A percentile compares a stretch with the other conserved stretches of the same genome.
Evolutionary conservation across 2,329 filamentous ascomycete genomes (phyloP).

Genomic region (Pseudogymnoascus sp.): DNA sequence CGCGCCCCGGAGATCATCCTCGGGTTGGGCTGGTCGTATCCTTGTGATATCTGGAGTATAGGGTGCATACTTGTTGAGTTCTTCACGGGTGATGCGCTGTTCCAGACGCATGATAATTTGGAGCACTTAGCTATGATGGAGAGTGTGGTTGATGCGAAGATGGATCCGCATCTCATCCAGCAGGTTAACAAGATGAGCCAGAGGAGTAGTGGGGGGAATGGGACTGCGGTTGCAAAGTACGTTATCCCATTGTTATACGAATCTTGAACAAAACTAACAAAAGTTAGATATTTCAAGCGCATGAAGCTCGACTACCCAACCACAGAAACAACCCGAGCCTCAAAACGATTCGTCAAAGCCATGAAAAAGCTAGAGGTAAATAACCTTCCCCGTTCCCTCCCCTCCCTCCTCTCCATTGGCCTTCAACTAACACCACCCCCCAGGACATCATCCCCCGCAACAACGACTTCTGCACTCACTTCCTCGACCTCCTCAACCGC

Average conservation of each 20-base stretch:
- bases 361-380: slow-evolving; percentile 61
- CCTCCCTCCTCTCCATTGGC: too few relatives aligned
- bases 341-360: slow-evolving; percentile 60
- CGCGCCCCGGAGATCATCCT: slow-evolving; percentile 65
- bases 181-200: slow-evolving; percentile 50
- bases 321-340: slow-evolving; percentile 56
- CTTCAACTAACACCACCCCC: slow-evolving; percentile 22
- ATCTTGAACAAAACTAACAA: slow-evolving; percentile 21
- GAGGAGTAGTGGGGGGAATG: slow-evolving; percentile 37
- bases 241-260: slow-evolving; percentile 19
- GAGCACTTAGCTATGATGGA: slow-evolving; percentile 74
- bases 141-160: slow-evolving; percentile 52
- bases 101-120: slow-evolving; percentile 66
- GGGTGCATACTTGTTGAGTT: slow-evolving; percentile 67
- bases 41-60: slow-evolving; percentile 69
- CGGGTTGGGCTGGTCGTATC: slow-evolving; percentile 63
- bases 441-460: slow-evolving; percentile 59
- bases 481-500: slow-evolving; percentile 56
- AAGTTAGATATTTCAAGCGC: slow-evolving; percentile 47
- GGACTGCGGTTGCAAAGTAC: slow-evolving; percentile 59
- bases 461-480: slow-evolving; percentile 53
- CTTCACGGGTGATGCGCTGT: slow-evolving; percentile 63
- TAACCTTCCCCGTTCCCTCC: slow-evolving; percentile 11
- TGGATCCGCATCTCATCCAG: slow-evolving; percentile 53
- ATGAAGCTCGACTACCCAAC: slow-evolving; percentile 59